A percentile compares a stretch with the other conserved stretches of the same genome.
phyloP scores from a whole-genome alignment of 106 monocot species.

The Dioscorea zingiberensis region DNA sequence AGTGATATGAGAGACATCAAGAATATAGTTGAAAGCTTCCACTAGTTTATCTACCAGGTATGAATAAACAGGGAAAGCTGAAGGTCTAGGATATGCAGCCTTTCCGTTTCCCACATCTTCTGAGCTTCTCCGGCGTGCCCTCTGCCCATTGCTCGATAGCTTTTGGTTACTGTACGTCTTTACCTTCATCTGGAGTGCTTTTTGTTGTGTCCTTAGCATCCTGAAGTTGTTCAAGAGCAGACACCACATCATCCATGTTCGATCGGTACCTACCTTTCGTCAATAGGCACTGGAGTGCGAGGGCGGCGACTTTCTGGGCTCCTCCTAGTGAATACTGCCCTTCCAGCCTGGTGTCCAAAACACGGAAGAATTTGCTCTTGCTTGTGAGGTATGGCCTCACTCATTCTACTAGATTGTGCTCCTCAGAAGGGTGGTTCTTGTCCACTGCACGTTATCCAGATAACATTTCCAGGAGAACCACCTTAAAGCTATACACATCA shows the following conservation, averaged over 20 bases:
- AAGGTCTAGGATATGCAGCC: conserved; percentile 19
- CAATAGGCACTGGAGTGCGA: conserved; percentile 53
- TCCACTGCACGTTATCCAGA: too few relatives aligned
- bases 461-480: too few relatives aligned
- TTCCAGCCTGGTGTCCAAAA: conserved; percentile 61
- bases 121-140: conserved; percentile 10
- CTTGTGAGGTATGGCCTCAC: conserved; percentile 35
- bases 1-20: too few relatives aligned
- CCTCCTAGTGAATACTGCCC: conserved; percentile 68
- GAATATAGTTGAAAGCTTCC: too few relatives aligned
- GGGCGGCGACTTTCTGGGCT: conserved; percentile 51
- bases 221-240: too few relatives aligned
- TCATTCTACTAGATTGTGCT: too few relatives aligned
- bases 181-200: conserved; percentile 1
- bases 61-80: conserved; percentile 15
- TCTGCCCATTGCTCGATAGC: not conserved
- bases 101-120: too few relatives aligned
- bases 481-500: too few relatives aligned
- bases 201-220: too few relatives aligned
- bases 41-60: too few relatives aligned
- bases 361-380: conserved; percentile 65
- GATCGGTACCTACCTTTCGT: conserved; percentile 41
- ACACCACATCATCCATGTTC: conserved; percentile 65
- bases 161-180: conserved; percentile 4
- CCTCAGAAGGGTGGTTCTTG: too few relatives aligned